Conservation (phyloP, 495 filamentous ascomycete species). For the Aspergillus mulundensis region DNA sequence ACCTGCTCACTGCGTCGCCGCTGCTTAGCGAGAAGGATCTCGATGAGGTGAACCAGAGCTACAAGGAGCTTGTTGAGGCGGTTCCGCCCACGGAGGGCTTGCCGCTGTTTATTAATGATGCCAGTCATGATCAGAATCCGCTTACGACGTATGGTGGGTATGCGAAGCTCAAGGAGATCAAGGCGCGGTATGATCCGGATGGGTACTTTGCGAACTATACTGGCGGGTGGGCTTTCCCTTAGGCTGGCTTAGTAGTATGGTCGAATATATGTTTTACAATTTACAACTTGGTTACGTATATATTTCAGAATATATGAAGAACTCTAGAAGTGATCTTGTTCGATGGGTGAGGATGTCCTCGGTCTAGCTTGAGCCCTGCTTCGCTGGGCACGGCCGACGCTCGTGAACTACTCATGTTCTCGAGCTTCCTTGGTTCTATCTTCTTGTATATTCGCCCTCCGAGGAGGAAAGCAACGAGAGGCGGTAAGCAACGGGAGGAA, state of each 20-base stretch:
- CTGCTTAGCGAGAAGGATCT: not conserved
- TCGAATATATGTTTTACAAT: not conserved
- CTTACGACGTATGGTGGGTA: slow-evolving; percentile 9
- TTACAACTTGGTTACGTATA: not conserved
- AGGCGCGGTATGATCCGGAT: slow-evolving; percentile 6
- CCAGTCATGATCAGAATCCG: slow-evolving; percentile 6
- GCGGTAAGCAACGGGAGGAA: too few relatives aligned
- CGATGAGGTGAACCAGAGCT: not conserved
- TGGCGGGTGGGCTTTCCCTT: slow-evolving; percentile 9
- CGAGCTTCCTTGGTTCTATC: too few relatives aligned
- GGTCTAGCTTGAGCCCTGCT: too few relatives aligned
- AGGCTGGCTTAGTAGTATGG: not conserved
- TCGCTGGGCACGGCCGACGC: too few relatives aligned
- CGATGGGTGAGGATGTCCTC: too few relatives aligned
- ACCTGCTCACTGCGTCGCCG: slow-evolving; percentile 12
- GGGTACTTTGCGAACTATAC: slow-evolving; percentile 2
- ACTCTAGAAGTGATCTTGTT: too few relatives aligned
- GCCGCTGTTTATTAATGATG: slow-evolving; percentile 13
- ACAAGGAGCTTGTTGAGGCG: not conserved
- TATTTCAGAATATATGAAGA: too few relatives aligned
- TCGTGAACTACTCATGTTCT: too few relatives aligned
- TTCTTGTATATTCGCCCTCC: too few relatives aligned
- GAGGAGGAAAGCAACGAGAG: too few relatives aligned
- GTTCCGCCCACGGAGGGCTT: slow-evolving; percentile 2
- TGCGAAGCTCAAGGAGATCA: slow-evolving; percentile 9